These are phyloP conservation scores for Leucosporidium scottii DNA, from an alignment of 768 basidiomycete species.

Conservation along the genomic window DNA sequence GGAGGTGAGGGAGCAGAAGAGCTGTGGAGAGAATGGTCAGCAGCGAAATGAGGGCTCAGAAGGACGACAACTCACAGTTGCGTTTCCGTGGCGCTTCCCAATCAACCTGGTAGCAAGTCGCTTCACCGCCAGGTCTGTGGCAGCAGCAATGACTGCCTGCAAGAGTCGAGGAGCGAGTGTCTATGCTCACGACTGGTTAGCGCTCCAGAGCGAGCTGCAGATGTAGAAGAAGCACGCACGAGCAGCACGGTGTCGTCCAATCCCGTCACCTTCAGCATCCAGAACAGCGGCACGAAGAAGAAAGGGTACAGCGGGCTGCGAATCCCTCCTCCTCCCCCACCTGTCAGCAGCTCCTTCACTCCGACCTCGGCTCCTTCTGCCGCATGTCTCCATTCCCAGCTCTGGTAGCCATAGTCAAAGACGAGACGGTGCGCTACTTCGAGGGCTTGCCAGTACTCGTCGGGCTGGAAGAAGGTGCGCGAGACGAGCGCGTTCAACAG, in stretches of 20 bases:
- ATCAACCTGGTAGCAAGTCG: background rate
- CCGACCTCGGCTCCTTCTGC: too few species aligned
- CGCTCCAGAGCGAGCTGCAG: background rate
- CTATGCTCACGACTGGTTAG: conserved; percentile 44
- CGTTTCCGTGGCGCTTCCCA: too few species aligned
- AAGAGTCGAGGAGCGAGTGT: conserved; percentile 55
- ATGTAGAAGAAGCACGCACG: conserved; percentile 49
- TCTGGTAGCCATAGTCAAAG: conserved; percentile 83
- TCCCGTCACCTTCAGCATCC: conserved; percentile 54
- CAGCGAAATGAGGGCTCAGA: background rate
- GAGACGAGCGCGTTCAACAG: conserved; percentile 55
- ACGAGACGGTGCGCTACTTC: conserved; percentile 84
- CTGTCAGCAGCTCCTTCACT: conserved; percentile 29
- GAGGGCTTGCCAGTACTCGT: conserved; percentile 91
- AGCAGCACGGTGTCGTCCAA: conserved; percentile 56
- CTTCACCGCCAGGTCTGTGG: conserved; percentile 58
- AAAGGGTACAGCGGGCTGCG: conserved; percentile 75
- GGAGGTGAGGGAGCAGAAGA: conserved; percentile 64
- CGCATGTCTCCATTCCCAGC: conserved; percentile 79
- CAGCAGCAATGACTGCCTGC: conserved; percentile 50
- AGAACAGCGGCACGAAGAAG: conserved; percentile 67
- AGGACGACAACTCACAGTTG: background rate
- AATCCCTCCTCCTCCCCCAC: conserved; percentile 49
- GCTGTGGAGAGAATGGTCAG: background rate
- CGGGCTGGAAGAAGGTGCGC: conserved; percentile 87